Base-by-base conservation (phyloP, 495 filamentous ascomycete species). In the Annulohypoxylon moriforme region DNA sequence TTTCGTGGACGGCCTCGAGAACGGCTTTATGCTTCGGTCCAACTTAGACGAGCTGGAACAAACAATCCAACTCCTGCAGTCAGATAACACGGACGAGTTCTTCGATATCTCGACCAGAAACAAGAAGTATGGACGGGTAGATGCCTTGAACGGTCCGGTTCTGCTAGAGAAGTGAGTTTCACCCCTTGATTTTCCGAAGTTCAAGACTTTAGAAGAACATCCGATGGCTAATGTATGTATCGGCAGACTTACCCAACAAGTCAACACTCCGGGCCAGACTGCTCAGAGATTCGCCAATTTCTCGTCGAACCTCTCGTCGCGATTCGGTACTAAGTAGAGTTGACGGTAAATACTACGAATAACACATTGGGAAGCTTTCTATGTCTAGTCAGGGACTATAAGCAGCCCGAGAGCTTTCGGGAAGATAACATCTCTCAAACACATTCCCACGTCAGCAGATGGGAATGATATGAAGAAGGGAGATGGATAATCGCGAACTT, bases 11-110 rank as follows among this genome's bases (percentile, higher is more conserved):
- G 88, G 88, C 58, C 88, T 99, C 25, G 89, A 89, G 57, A 92
- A 94, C 57, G 85, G 87, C 8, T 89, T 89, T 9, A 93, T 96
- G 76, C 84, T 98, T 2, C 85, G 89, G 38, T 90, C 94, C 72
- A 96, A 94, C 68, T 83, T 98, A 40, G 96, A 97, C 75, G 95
- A 98, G 80, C 82, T 99, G 24, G 89, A 93, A 68, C 96, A 99
- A 82, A 98, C 95, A 0, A 90, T 96, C 47, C 78, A 82, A 63
- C 84, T 99, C 55, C 93, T 99, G 85, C 90, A 91, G 75, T 89
- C 89, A 0, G 94, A 97, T 13, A 96, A 93, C 70, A 89, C 93
- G 8, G 94, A 98, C 70, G 94, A 97, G 76, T 98, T 96, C 76
- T 99, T 94, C 77, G 96, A 98, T 75, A 89, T 93, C 36, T 89